These are phyloP conservation scores for Monosporozyma solicola DNA, from an alignment of 805 yeast species.

Conservation along the genomic window DNA sequence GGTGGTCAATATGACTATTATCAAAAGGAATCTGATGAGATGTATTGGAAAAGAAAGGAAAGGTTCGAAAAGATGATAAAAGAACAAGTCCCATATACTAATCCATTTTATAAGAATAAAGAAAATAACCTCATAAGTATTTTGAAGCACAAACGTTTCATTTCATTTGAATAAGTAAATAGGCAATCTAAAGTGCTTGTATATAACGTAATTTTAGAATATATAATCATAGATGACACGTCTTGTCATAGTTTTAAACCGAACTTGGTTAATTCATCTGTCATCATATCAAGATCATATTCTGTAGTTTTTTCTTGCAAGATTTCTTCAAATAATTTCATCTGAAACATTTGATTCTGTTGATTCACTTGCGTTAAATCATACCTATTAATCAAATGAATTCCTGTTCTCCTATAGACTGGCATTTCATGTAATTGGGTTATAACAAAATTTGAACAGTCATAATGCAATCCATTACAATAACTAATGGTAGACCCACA, in stretches of 20 bases:
- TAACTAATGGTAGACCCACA: conserved; percentile 25
- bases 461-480: conserved; percentile 73
- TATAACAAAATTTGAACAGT: conserved; percentile 64
- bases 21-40: conserved; percentile 13
- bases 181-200: background rate
- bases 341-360: conserved; percentile 4
- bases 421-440: conserved; percentile 19
- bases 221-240: background rate
- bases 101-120: background rate
- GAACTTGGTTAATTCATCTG: background rate
- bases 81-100: background rate
- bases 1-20: conserved; percentile 12
- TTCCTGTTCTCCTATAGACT: conserved; percentile 60
- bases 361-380: conserved; percentile 3
- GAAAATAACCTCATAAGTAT: background rate
- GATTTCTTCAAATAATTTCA: conserved; percentile 33
- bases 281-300: conserved; percentile 14
- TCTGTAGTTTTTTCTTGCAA: conserved; percentile 16
- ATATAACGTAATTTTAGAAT: background rate
- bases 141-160: background rate
- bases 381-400: conserved; percentile 24
- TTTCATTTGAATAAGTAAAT: background rate
- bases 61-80: conserved; percentile 10
- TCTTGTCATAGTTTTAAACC: background rate
- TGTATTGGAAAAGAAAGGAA: conserved; percentile 18